phyloP scores from a whole-genome alignment of 2,329 filamentous ascomycete genomes.

The Apiospora malaysiana region DNA sequence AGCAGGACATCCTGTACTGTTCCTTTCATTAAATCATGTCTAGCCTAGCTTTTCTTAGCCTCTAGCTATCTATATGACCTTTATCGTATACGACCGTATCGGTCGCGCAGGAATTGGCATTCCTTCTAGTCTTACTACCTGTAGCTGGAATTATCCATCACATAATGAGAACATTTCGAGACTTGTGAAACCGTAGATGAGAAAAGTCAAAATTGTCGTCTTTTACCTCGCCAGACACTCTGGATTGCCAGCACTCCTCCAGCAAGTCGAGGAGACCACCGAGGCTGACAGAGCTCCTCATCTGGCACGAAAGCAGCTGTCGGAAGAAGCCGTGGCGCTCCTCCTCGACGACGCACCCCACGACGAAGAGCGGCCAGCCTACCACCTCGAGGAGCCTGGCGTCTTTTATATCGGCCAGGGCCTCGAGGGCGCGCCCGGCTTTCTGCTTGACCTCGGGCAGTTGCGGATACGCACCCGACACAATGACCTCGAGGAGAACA shows the following conservation, averaged over 20 bases:
- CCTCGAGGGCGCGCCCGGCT: neutral
- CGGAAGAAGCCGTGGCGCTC: neutral
- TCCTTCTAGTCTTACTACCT: no score
- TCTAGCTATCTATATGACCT: no score
- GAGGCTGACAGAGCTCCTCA: neutral
- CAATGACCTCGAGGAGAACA: neutral
- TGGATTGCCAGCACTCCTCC: neutral
- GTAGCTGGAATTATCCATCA: no score
- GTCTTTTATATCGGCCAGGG: neutral
- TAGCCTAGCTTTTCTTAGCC: no score
- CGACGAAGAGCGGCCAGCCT: slow-evolving; percentile 1
- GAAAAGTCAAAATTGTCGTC: slow-evolving; percentile 5
- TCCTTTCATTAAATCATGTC: no score
- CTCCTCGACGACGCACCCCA: neutral
- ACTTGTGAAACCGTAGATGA: neutral
- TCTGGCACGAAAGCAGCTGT: neutral
- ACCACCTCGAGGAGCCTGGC: neutral
- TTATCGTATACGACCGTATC: no score
- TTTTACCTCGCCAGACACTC: neutral
- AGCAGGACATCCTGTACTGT: no score
- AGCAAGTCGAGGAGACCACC: neutral
- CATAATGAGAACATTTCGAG: neutral
- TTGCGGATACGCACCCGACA: neutral
- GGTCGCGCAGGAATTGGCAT: no score
- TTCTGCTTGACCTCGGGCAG: neutral